These are phyloP conservation scores for Fusarium gaditjirri DNA, from an alignment of 2,329 filamentous ascomycete species.

Conservation along the genomic window DNA sequence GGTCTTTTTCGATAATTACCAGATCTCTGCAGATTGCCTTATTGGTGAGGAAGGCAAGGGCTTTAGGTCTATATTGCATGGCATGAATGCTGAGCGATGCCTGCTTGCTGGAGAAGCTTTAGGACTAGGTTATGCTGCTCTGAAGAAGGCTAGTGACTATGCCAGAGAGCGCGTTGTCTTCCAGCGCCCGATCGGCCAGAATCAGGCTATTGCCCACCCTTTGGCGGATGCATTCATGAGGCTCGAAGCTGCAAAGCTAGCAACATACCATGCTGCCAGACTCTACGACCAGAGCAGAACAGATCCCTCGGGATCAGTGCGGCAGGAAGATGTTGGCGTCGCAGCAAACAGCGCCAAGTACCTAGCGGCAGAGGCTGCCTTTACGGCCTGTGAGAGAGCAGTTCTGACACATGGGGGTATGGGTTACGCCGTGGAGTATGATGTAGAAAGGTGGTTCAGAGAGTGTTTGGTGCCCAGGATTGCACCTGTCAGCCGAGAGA, in stretches of 20 bases:
- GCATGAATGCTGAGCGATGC: conserved; percentile 83
- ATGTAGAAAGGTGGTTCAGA: conserved; percentile 72
- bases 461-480: conserved; percentile 73
- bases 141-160: conserved; percentile 71
- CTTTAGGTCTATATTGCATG: conserved; percentile 81
- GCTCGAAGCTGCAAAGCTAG: conserved; percentile 72
- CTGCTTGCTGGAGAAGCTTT: conserved; percentile 82
- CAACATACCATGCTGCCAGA: conserved; percentile 72
- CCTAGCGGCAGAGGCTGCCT: conserved; percentile 72
- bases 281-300: conserved; percentile 66
- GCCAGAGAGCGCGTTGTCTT: conserved; percentile 75
- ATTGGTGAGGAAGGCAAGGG: conserved; percentile 80
- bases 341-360: conserved; percentile 79
- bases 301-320: conserved; percentile 50
- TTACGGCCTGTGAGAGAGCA: conserved; percentile 69
- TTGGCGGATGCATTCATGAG: conserved; percentile 73
- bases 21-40: conserved; percentile 69
- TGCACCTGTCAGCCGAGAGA: conserved; percentile 74
- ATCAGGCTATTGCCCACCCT: conserved; percentile 73
- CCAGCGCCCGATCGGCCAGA: conserved; percentile 71
- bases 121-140: conserved; percentile 79
- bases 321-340: conserved; percentile 68
- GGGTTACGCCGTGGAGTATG: conserved; percentile 73
- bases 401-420: conserved; percentile 71
- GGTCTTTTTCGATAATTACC: conserved; percentile 86